Evolutionary conservation across 305 asterid genomes (phyloP), one percentile per base, ranked within the genome.

Genomic region (Fraxinus sp.): DNA sequence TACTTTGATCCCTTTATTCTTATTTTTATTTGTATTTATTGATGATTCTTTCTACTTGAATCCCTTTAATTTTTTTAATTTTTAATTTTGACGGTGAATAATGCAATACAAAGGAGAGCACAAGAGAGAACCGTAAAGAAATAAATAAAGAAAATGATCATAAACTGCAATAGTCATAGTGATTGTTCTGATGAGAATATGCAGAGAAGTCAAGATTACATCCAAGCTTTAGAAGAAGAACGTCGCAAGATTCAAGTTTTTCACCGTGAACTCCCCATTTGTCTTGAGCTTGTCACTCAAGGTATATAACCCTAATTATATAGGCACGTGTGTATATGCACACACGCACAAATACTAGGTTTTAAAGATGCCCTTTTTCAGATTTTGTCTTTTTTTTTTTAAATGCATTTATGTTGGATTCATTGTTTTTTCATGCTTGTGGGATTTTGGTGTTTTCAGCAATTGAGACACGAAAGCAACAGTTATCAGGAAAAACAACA

Each of bases 191-290:
- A 41, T 41, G 92, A 91, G 78, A 92, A 90, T 85, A 85, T 88
- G 90, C 89, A 82, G 83, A 86, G 87, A 81, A 86, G 91, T 76
- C 89, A 87, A 49, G 94, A 91, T 55, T 92, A 95, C 64, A 82
- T 95, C 74, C 87, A 89, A 46, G 91, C 91, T 72, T 84, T 95
- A 7, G 97, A 94, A 78, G 90, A 85, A 80, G 99, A 95, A 84
- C 93, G 95, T 7, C 74, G 83, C 78, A 95, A 95, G 94, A 93
- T 95, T 89, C 94, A 87, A 80, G 99, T 94, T 70, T 95, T 95
- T 84, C 90, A 87, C 82, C 94, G 98, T 22, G 99, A 95, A 79
- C 95, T 95, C 78, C 99, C 99, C 10, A 95, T 95, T 44, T 95
- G 97, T 84, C 90, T 95, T 18, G 91, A 95, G 30, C 97, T 95